Evolutionary conservation across 1,139 yeast species (phyloP), one percentile per base, ranked within the genome.

Genomic region (Kodamaea anthophila): DNA sequence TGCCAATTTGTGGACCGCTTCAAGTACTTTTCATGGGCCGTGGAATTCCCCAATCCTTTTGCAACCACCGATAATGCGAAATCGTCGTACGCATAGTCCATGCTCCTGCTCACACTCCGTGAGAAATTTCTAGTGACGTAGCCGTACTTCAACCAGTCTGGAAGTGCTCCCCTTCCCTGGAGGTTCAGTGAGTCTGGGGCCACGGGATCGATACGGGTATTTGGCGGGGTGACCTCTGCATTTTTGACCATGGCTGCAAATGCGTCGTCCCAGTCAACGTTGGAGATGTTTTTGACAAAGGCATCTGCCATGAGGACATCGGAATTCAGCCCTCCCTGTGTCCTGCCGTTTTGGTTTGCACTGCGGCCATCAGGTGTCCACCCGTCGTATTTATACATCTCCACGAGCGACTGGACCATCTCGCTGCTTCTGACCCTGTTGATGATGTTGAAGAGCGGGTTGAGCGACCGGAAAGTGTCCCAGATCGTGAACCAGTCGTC

Each of bases 281-380:
- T 32, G 5, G 39, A 36, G 9, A 60, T 42, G 5, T 48, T 43
- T 37, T 61, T 61, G 11, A 53, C 44, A 30, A 41, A 58, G 1
- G 64, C 66, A 41, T 61, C 68, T 5, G 65, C 64, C 33, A 61
- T 43, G n/a, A 60, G 50, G 15, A 59, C 56, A 36, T 61, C 68
- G 1, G 65, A 58, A 34, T 60, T 58, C 23, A 60, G 49, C 0
- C 67, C 67, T 16, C 67, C 68, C 37, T 60, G 66, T 4, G 65
- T 59, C 21, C 58, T 43, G 8, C 66, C 66, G 30, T 58, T 56
- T 35, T 60, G 60, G 34, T 58, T 56, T 9, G 63, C 62, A 30
- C 59, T 47, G 23, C 67, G 43, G 5, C 60, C 65, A 39, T 61
- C 67, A 1, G 67, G 67, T 33, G 61, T 53, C 36, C 44, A 61